These are phyloP conservation scores for Lagenidium giganteum DNA, from an alignment of 352 stramenopile species.

Conservation along the genomic window DNA sequence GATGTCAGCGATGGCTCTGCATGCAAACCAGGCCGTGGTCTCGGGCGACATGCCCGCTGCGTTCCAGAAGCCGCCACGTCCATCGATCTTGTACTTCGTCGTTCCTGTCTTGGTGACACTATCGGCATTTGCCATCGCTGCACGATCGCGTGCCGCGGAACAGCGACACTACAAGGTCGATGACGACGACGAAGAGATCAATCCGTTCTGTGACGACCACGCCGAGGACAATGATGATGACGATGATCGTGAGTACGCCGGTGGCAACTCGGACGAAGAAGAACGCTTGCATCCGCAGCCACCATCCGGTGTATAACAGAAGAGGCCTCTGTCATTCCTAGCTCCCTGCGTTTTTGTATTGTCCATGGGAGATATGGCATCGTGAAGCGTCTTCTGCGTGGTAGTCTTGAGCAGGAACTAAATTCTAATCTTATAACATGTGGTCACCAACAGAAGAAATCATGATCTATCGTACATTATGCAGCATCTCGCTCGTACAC, in stretches of 20 bases:
- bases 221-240: slow-evolving; percentile 21
- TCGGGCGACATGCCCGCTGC: slow-evolving; percentile 5
- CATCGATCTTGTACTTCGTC: slow-evolving; percentile 46
- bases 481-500: slow-evolving; percentile 36
- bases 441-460: too few species aligned
- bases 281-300: background rate
- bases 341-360: too few species aligned
- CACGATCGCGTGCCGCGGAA: slow-evolving; percentile 17
- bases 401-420: too few species aligned
- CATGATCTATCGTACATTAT: too few species aligned
- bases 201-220: slow-evolving; percentile 50
- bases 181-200: slow-evolving; percentile 53
- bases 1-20: background rate
- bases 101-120: slow-evolving; percentile 33
- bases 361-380: too few species aligned
- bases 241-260: slow-evolving; percentile 27
- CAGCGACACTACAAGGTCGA: slow-evolving; percentile 23
- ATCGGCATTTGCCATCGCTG: slow-evolving; percentile 30
- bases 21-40: slow-evolving; percentile 11
- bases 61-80: slow-evolving; percentile 14
- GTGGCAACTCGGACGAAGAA: slow-evolving; percentile 12
- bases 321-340: too few species aligned
- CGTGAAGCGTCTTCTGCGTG: too few species aligned
- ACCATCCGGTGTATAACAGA: background rate
- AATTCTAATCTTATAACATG: too few species aligned